Base-by-base conservation (phyloP, 768 basidiomycete species). In the Hericium erinaceus region DNA sequence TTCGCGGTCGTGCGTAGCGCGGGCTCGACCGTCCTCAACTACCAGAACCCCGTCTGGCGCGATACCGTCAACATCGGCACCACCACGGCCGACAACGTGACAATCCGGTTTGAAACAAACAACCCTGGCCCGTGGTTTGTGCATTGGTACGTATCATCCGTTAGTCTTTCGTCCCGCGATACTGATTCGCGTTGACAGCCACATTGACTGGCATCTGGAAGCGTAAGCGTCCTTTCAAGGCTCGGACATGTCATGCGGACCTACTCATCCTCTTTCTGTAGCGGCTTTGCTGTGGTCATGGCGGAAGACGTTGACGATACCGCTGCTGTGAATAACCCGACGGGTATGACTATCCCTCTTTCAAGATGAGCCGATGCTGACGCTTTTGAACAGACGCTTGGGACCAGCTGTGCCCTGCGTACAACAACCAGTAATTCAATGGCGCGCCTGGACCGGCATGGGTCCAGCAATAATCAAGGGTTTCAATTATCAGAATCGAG, bases 1-100 rank as follows among this genome's bases (percentile, higher is more conserved):
- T 60, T 60, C 52, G 28, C 24, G 26, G 60, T 60, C 22, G 54
- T 60, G 8, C 51, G 60, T 13, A 50, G 51, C 18, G 60, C 60
- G 12, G 60, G 52, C 6, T 48, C 46, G 20, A 13, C 24, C 13
- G 15, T 24, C 8, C 54, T 51, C 48, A 64, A 64, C 40, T 53
- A 60, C 28, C 39, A 54, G 13, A 78, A 79, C 65, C 78, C 78
- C 0, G 68, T 74, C 51, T 65, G 73, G 52, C 22, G 22, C 22
- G 22, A 22, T 2, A 22, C 22, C 22, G 22, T 22, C 22, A 22
- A 22, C 22, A 22, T 22, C 22, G 22, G 22, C 22, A 22, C 22
- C 22, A 22, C 22, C 22, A 22, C 22, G 22, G 2, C 2, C 66
- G 59, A 60, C 38, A 49, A 37, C 18, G 50, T 57, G 16, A 52